A percentile compares a stretch with the other conserved stretches of the same genome.
Conservation (phyloP, 169 alveolate genomes). For the Theileria orientalis region DNA sequence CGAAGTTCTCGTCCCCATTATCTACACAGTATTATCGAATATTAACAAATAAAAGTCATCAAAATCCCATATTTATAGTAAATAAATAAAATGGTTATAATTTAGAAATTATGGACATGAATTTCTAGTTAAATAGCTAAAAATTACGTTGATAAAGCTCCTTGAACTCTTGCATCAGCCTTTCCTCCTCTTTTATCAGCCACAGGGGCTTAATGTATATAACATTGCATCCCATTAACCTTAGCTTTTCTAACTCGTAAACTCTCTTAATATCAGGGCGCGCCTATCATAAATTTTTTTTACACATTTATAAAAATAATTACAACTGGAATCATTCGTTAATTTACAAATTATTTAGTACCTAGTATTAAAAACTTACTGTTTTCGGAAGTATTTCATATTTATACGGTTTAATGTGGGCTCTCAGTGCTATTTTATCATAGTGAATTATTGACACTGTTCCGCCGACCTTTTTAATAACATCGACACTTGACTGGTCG, state of each 20-base stretch:
- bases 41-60: too few relatives aligned
- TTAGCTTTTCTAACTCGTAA: conserved; percentile 81
- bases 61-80: not conserved
- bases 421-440: conserved; percentile 78
- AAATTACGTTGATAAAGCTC: conserved; percentile 47
- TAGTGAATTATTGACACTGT: conserved; percentile 81
- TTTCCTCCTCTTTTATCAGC: conserved; percentile 80
- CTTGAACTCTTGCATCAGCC: conserved; percentile 69
- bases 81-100: too few relatives aligned
- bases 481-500: conserved; percentile 87
- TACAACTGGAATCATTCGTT: not conserved
- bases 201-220: conserved; percentile 86
- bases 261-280: conserved; percentile 79
- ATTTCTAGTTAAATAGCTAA: not conserved
- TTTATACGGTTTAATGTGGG: conserved; percentile 84
- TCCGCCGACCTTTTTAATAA: conserved; percentile 83
- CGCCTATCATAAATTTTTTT: conserved; percentile 48
- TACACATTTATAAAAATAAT: too few relatives aligned
- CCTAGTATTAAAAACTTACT: conserved; percentile 29
- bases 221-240: conserved; percentile 81
- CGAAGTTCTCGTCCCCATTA: not conserved
- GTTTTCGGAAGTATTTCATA: conserved; percentile 81
- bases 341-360: too few relatives aligned
- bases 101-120: too few relatives aligned
- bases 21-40: not conserved